Conservation (phyloP, 2,329 filamentous ascomycete species). For the Fusarium citri region DNA sequence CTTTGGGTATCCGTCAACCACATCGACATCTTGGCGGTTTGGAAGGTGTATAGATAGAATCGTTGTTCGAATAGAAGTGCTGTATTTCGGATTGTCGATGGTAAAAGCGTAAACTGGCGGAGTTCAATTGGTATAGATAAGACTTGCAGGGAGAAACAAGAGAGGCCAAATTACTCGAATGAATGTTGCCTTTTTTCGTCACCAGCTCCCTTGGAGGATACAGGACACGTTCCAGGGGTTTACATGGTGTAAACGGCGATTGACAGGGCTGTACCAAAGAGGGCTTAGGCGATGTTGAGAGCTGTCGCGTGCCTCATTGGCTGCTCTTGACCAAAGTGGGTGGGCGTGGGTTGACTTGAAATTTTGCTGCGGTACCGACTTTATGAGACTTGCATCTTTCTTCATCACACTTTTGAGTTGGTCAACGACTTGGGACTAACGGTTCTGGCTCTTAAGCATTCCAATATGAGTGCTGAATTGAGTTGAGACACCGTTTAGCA, state of each 20-base stretch:
- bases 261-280: slow-evolving; percentile 33
- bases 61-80: background rate
- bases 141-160: slow-evolving; percentile 26
- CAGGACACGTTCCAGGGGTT: slow-evolving; percentile 38
- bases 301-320: slow-evolving; percentile 38
- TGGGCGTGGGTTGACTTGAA: slow-evolving; percentile 30
- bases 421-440: slow-evolving; percentile 1
- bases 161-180: slow-evolving; percentile 33
- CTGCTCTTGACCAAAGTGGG: slow-evolving; percentile 29
- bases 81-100: background rate
- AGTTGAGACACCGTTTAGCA: background rate
- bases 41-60: background rate
- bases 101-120: background rate
- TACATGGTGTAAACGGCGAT: slow-evolving; percentile 33
- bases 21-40: slow-evolving; percentile 71
- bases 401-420: slow-evolving; percentile 18
- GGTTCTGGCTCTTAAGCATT: background rate
- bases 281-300: slow-evolving; percentile 21
- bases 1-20: slow-evolving; percentile 97
- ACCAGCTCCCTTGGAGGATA: slow-evolving; percentile 31
- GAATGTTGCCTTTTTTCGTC: slow-evolving; percentile 38
- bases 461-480: background rate
- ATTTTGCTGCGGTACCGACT: slow-evolving; percentile 32
- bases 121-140: slow-evolving; percentile 13
- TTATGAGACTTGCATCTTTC: slow-evolving; percentile 17